Conservation (phyloP, 2,329 filamentous ascomycete species). For the Fusarium citri region DNA sequence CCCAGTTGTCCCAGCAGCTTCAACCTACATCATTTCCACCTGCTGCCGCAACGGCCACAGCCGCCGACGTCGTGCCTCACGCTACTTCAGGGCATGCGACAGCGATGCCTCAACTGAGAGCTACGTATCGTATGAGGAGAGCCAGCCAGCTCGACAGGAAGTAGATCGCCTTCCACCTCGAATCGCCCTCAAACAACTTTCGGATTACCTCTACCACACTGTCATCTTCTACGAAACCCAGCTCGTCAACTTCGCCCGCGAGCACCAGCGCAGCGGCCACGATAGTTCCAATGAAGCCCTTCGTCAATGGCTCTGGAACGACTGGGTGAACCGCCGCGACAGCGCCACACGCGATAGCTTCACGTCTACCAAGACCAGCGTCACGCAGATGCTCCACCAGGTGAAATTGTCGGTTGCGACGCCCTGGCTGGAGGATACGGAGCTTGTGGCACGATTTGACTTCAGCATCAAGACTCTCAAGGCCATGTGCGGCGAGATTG, state of each 20-base stretch:
- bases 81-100: slow-evolving; percentile 3
- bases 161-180: slow-evolving; percentile 28
- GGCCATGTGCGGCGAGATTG: slow-evolving; percentile 14
- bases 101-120: slow-evolving; percentile 6
- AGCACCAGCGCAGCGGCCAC: slow-evolving; percentile 14
- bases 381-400: slow-evolving; percentile 15
- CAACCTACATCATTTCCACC: background rate
- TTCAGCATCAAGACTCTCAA: slow-evolving; percentile 10
- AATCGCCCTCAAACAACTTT: slow-evolving; percentile 31
- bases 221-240: slow-evolving; percentile 20
- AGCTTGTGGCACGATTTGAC: slow-evolving; percentile 13
- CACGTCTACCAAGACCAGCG: slow-evolving; percentile 23
- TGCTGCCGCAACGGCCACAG: slow-evolving; percentile 8
- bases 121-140: slow-evolving; percentile 10
- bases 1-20: background rate
- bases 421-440: slow-evolving; percentile 19
- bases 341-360: slow-evolving; percentile 12
- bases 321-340: slow-evolving; percentile 21
- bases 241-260: slow-evolving; percentile 16
- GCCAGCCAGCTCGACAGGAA: background rate
- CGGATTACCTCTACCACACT: slow-evolving; percentile 22
- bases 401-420: slow-evolving; percentile 17
- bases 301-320: slow-evolving; percentile 27
- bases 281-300: slow-evolving; percentile 17
- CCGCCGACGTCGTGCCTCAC: slow-evolving; percentile 21